These are phyloP conservation scores for Tolypocladium endophyticum DNA, from an alignment of 2,329 filamentous ascomycete genomes.

Conservation along the genomic window DNA sequence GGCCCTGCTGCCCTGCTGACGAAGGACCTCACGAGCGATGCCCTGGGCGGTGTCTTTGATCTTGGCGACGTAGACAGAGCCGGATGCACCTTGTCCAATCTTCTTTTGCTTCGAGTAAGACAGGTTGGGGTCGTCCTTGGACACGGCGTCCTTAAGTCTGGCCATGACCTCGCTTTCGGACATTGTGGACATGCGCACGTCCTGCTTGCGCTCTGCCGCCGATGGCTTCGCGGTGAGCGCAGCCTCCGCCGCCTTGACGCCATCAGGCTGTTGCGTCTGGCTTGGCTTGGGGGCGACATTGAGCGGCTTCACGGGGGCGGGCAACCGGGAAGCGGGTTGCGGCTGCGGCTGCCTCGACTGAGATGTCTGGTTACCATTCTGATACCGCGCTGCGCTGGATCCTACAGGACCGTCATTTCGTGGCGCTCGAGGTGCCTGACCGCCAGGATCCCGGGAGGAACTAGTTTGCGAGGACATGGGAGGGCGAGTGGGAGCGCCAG, in stretches of 20 bases:
- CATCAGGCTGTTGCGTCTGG: conserved; percentile 42
- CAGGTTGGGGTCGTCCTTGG: conserved; percentile 85
- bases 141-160: conserved; percentile 86
- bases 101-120: conserved; percentile 99
- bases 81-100: conserved; percentile 96
- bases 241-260: conserved; percentile 80
- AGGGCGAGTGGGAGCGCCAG: conserved; percentile 30
- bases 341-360: conserved; percentile 34
- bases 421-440: conserved; percentile 32
- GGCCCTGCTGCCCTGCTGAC: conserved; percentile 67
- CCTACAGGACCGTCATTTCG: conserved; percentile 36
- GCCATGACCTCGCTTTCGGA: conserved; percentile 95
- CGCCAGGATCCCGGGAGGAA: conserved; percentile 30
- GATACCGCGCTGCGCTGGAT: conserved; percentile 45
- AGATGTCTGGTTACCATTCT: conserved; percentile 42
- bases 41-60: conserved; percentile 84
- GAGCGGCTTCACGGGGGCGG: conserved; percentile 63
- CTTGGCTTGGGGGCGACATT: conserved; percentile 62
- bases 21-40: conserved; percentile 69
- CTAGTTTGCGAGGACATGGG: conserved; percentile 39
- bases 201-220: conserved; percentile 66
- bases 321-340: conserved; percentile 36
- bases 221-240: conserved; percentile 76
- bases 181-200: conserved; percentile 98
- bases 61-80: conserved; percentile 94